Base-by-base conservation (phyloP, 768 basidiomycete genomes). In the Boletus rubropictus region DNA sequence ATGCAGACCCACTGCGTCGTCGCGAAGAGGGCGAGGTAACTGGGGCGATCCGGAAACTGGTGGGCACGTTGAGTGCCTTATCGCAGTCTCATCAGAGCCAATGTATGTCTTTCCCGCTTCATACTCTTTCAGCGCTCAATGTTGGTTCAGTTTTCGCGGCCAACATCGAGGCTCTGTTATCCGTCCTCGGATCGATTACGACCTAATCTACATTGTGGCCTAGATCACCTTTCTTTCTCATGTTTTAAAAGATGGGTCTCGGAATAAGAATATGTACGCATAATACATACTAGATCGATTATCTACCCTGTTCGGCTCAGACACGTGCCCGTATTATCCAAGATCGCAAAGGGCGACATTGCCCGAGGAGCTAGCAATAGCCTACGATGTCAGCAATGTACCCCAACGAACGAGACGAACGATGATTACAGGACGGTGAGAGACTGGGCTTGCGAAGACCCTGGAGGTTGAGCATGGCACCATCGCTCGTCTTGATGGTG, bases 281-380 rank as follows among this genome's bases (percentile, higher is more conserved):
- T 34, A 38, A n/a, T 53, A 27, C 47, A 41, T 9, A 24, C 31
- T 25, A 21, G 24, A 44, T 15, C 33, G 9, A n/a, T 28, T 5
- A 33, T 25, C 28, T 31, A 7, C 5, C 28, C 1, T 14, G 5
- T 21, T 18, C 18, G 7, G 31, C 18, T 54, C 38, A 54, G 27
- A 59, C 36, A 59, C 5, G 49, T 39, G 14, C 49, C 58, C n/a
- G 42, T 31, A n/a, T 42, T 63, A 20, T 59, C 59, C 38, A 62
- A 21, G 15, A 63, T 53, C 18, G 62, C 53, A 35, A 62, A 64
- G 1, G 59, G 61, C 6, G 62, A 64, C 3, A 60, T 46, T 1
- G 55, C 31, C 27, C 56, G 62, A 9, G 62, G 57, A 24, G 61
- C 61, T 62, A 49, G 21, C 29, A 17, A 35, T 4, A 22, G 18